A percentile compares a stretch with the other conserved stretches of the same genome.
phyloP scores from a whole-genome alignment of 257 asterid species.

The Rehmannia glutinosa region DNA sequence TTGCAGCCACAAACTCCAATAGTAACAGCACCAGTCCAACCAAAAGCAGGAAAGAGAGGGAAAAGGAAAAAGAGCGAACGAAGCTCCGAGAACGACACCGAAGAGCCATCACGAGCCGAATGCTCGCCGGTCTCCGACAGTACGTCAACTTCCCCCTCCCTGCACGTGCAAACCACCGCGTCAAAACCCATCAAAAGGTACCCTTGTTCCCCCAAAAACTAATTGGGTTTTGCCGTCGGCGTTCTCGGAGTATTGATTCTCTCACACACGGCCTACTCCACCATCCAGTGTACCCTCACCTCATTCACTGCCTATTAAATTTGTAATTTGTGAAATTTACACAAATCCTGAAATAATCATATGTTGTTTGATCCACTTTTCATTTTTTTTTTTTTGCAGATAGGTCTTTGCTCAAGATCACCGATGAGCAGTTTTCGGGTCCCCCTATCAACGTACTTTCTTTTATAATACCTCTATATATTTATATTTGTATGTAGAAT shows the following conservation, averaged over 20 bases:
- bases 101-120: constrained; percentile 71
- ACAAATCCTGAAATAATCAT: too few species aligned
- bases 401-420: constrained; percentile 81
- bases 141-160: constrained; percentile 68
- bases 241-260: constrained; percentile 66
- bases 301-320: constrained; percentile 1
- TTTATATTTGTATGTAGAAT: not conserved
- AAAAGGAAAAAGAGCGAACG: constrained; percentile 70
- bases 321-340: not conserved
- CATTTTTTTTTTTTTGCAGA: constrained; percentile 57
- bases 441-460: constrained; percentile 70
- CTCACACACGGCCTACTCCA: constrained; percentile 65
- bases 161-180: too few species aligned
- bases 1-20: constrained; percentile 51
- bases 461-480: too few species aligned
- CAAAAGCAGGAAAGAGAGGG: constrained; percentile 63
- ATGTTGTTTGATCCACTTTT: too few species aligned
- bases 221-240: constrained; percentile 65
- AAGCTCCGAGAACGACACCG: constrained; percentile 76
- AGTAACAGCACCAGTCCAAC: constrained; percentile 11
- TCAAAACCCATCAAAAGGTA: too few species aligned
- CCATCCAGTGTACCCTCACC: constrained; percentile 60
- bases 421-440: constrained; percentile 76
- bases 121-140: constrained; percentile 78
- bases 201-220: too few species aligned